phyloP scores from a whole-genome alignment of 148 eudicot genomes.

The Drosera capensis region DNA sequence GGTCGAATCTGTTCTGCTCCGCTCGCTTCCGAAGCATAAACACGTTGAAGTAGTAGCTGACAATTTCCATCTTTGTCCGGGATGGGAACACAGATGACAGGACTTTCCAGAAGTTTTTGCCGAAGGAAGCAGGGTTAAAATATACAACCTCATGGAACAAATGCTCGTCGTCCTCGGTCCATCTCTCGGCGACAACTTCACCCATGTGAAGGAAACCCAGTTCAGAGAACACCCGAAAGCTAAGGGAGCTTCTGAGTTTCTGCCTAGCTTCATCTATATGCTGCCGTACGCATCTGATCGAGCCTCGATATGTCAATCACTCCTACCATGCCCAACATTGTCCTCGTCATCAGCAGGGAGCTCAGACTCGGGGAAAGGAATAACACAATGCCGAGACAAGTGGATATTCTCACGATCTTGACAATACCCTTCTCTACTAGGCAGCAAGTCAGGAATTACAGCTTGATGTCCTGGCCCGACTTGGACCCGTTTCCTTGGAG shows the following conservation, averaged over 20 bases:
- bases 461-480: conserved; percentile 74
- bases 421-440: conserved; percentile 5
- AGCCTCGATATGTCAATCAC: conserved; percentile 31
- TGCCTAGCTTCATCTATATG: conserved; percentile 49
- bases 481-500: conserved; percentile 54
- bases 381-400: conserved; percentile 25
- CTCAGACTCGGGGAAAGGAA: conserved; percentile 17
- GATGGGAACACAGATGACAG: conserved; percentile 39
- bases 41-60: conserved; percentile 62
- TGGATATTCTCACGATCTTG: conserved; percentile 1
- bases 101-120: conserved; percentile 45
- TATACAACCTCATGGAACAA: conserved; percentile 41
- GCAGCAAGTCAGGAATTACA: conserved; percentile 40
- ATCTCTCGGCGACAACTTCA: conserved; percentile 53
- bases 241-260: conserved; percentile 23
- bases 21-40: conserved; percentile 54
- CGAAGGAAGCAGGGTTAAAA: conserved; percentile 33
- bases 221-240: conserved; percentile 26
- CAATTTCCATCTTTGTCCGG: conserved; percentile 43
- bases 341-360: conserved; percentile 3
- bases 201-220: conserved; percentile 58
- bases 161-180: conserved; percentile 45
- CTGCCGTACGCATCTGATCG: conserved; percentile 39
- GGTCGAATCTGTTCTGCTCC: conserved; percentile 42
- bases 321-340: conserved; percentile 32